A percentile compares a stretch with the other conserved stretches of the same genome.
Evolutionary conservation across 2,329 filamentous ascomycete genomes (phyloP).

Genomic region (Calonectria fujianensis): DNA sequence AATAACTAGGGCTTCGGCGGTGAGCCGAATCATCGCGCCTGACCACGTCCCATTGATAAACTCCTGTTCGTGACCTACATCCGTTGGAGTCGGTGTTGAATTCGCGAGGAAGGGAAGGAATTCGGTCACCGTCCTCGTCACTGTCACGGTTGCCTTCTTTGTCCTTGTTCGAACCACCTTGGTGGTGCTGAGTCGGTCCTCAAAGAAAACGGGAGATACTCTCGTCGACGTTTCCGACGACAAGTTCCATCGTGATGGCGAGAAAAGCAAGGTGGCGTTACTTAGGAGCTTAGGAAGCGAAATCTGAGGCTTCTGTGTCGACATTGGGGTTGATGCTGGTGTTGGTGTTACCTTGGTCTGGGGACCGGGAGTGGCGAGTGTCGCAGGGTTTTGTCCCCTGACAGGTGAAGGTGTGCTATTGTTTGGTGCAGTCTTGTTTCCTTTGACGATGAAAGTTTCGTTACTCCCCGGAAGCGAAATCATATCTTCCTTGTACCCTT

Average conservation of each 20-base stretch:
- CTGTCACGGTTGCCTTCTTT: constrained; percentile 43
- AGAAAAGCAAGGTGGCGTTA: background rate
- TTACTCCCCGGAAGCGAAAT: background rate
- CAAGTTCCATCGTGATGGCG: constrained; percentile 5
- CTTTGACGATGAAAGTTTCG: background rate
- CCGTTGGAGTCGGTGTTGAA: background rate
- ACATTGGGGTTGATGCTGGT: background rate
- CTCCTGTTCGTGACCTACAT: background rate
- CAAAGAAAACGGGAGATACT: background rate
- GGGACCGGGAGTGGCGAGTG: background rate
- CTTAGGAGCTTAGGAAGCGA: background rate
- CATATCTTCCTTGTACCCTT: background rate
- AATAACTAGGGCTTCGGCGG: constrained; percentile 4
- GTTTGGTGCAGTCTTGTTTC: background rate
- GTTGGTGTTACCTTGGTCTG: background rate
- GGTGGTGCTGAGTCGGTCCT: constrained; percentile 41
- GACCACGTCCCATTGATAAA: constrained; percentile 12
- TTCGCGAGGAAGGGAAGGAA: constrained; percentile 37
- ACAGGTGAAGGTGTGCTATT: background rate
- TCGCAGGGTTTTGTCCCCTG: background rate
- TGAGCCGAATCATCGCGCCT: background rate
- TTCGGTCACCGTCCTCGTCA: constrained; percentile 42
- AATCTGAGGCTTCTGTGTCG: background rate
- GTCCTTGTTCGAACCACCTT: constrained; percentile 50
- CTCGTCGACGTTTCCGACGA: constrained; percentile 6